These are phyloP conservation scores for Ustilago trichophora DNA, from an alignment of 1,284 basidiomycete genomes.

Conservation along the genomic window DNA sequence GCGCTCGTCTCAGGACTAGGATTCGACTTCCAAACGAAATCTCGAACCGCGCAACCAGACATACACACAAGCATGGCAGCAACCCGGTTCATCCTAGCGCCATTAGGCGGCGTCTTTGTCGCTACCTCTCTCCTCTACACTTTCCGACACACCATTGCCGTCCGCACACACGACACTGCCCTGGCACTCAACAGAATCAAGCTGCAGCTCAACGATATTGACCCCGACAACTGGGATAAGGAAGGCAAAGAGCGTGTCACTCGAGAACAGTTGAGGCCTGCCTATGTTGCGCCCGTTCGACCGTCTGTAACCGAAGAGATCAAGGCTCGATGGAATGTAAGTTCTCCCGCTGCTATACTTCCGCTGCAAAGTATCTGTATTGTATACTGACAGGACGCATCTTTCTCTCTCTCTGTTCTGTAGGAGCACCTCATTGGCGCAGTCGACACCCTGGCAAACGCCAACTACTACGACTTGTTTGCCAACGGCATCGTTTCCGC, in stretches of 20 bases:
- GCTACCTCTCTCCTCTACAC: constrained; percentile 50
- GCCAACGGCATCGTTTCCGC: constrained; percentile 36
- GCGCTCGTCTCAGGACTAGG: too few species aligned
- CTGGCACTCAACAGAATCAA: constrained; percentile 38
- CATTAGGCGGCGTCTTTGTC: constrained; percentile 45
- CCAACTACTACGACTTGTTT: constrained; percentile 49
- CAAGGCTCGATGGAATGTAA: constrained; percentile 51
- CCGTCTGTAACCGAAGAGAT: constrained; percentile 44
- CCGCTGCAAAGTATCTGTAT: too few species aligned
- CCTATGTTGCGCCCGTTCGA: constrained; percentile 39
- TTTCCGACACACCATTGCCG: constrained; percentile 46
- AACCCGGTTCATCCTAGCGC: constrained; percentile 37
- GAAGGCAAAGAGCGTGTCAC: constrained; percentile 31
- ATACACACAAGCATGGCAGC: constrained; percentile 22
- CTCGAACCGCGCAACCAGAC: too few species aligned
- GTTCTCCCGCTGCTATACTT: neutral
- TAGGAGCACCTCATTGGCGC: constrained; percentile 41
- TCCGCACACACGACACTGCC: constrained; percentile 45
- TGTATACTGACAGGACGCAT: too few species aligned
- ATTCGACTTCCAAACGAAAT: too few species aligned
- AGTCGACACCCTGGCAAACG: constrained; percentile 25
- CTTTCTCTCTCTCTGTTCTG: neutral
- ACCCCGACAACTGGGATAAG: constrained; percentile 51
- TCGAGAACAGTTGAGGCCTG: constrained; percentile 31
- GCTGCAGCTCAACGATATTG: constrained; percentile 46